Conservation (phyloP, 179 eudicot species). For the Silene noctiflora region DNA sequence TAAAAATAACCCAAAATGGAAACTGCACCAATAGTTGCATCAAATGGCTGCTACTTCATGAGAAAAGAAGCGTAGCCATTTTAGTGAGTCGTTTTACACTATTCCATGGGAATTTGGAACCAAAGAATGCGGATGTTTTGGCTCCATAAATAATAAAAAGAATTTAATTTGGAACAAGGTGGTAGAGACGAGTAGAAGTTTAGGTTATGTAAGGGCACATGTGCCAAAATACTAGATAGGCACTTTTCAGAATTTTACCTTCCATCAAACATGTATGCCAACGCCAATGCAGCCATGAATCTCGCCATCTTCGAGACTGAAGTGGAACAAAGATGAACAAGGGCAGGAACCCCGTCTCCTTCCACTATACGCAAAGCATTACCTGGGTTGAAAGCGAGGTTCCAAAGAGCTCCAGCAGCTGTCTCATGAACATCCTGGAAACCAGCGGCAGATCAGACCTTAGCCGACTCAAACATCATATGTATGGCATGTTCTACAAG, state of each 20-base stretch:
- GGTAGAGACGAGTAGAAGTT: background rate
- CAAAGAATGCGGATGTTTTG: background rate
- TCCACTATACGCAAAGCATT: constrained; percentile 94
- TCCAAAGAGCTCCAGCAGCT: constrained; percentile 99
- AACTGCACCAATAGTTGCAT: background rate
- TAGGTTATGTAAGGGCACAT: background rate
- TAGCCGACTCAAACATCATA: background rate
- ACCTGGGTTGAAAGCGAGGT: constrained; percentile 89
- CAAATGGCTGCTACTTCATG: background rate
- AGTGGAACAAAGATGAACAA: constrained; percentile 75
- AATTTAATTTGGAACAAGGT: background rate
- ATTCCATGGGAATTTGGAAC: background rate
- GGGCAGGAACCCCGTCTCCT: constrained; percentile 90
- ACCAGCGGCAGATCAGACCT: background rate
- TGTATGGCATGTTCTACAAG: background rate
- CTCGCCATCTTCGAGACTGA: constrained; percentile 96
- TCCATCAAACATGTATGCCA: constrained; percentile 97
- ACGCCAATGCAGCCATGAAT: constrained; percentile 95
- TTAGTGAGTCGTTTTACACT: background rate
- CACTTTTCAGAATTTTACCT: constrained; percentile 41
- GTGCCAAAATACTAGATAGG: background rate
- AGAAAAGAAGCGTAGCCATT: no score
- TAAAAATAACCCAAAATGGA: background rate
- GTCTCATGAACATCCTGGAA: constrained; percentile 95
- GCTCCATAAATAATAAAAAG: background rate